Evolutionary conservation across 2,329 filamentous ascomycete species (phyloP).

Genomic region (Colletotrichum karsti): DNA sequence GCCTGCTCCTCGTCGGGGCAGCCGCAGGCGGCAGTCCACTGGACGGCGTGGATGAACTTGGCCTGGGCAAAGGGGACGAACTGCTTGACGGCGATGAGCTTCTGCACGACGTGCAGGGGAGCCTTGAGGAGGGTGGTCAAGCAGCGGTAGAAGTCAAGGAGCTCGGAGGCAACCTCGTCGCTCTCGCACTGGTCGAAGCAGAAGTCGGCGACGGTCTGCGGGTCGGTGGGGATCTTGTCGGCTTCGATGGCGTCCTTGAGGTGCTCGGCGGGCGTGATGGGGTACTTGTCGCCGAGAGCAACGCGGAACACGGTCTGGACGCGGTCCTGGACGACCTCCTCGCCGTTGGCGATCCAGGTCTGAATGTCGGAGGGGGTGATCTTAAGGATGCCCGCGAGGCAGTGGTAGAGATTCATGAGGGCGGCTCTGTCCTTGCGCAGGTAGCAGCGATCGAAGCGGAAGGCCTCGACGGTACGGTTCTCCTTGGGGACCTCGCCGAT

Average conservation of each 20-base stretch:
- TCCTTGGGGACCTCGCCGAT: neutral
- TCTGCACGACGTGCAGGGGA: no score
- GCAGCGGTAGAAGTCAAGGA: neutral
- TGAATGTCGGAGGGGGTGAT: neutral
- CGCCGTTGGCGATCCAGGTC: neutral
- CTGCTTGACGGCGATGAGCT: no score
- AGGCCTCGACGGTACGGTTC: neutral
- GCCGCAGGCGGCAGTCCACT: neutral
- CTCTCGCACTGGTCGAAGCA: neutral
- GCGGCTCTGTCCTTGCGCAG: neutral
- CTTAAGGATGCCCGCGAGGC: neutral
- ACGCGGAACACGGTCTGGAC: neutral
- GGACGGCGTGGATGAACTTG: no score
- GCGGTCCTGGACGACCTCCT: neutral
- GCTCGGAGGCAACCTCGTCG: no score
- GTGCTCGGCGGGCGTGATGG: neutral
- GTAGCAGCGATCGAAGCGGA: neutral
- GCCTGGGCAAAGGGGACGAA: no score
- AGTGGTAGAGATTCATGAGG: neutral
- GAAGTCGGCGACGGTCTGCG: neutral
- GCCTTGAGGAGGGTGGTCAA: neutral
- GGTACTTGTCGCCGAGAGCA: neutral
- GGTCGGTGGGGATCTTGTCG: neutral
- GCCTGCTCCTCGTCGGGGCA: neutral
- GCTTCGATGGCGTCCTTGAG: neutral